Evolutionary conservation across 225 moss, liverwort and hornwort species (phyloP).

Genomic region (Pleurozium schreberi): DNA sequence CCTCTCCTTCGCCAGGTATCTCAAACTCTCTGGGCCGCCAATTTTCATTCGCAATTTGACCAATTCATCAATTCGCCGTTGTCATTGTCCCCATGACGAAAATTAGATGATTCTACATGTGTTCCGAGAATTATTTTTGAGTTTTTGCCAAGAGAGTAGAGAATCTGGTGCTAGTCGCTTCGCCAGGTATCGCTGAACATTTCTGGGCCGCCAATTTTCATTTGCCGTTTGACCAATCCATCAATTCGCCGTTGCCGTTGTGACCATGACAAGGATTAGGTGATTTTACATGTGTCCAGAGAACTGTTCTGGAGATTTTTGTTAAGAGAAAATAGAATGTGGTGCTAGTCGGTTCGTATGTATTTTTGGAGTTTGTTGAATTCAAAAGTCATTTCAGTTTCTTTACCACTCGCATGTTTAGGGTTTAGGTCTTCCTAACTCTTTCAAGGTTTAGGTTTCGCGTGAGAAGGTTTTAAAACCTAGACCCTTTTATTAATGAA

Average conservation of each 20-base stretch:
- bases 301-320: too few species aligned
- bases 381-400: not conserved
- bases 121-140: not conserved
- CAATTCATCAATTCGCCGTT: not conserved
- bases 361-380: not conserved
- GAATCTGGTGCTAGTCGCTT: not conserved
- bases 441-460: not conserved
- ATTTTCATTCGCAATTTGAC: not conserved
- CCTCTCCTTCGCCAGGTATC: not conserved
- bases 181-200: not conserved
- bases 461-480: not conserved
- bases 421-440: not conserved
- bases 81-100: not conserved
- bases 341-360: too few species aligned
- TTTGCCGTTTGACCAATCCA: not conserved
- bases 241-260: not conserved
- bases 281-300: not conserved
- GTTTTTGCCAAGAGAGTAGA: not conserved
- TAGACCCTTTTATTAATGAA: not conserved
- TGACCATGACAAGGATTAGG: not conserved
- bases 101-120: not conserved
- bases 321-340: not conserved
- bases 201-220: not conserved
- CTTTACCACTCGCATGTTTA: not conserved
- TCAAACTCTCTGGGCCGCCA: not conserved